Base-by-base conservation (phyloP, 257 asterid species). In the Rehmannia glutinosa region DNA sequence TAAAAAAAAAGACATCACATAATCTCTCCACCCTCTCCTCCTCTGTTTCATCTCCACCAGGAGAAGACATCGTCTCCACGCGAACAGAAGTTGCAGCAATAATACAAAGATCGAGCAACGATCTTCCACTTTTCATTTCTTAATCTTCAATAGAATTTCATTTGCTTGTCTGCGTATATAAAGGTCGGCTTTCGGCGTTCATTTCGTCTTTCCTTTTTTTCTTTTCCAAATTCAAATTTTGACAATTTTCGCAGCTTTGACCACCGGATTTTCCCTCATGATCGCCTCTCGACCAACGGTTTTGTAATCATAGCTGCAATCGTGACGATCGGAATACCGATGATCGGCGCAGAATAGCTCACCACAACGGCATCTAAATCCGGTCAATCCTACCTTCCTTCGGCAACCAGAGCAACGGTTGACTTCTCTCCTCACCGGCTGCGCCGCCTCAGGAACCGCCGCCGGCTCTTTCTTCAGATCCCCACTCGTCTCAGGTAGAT, bases 311-410 rank as follows among this genome's bases (percentile, higher is more conserved):
- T 83, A 91, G 82, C 83, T 83, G 75, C 97, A 91, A 28, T 86
- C 96, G 70, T 91, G 97, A 2, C 96, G 96, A 45, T 91, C 96
- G 43, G 97, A 86, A 77, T 91, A 91, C 60, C 97, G 84, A 65
- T 91, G 96, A 52, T 78, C 84, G 51, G 83, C 77, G 76, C 96
- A 91, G 83, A 88, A 91, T 0, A 91, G 81, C 62, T 91, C 95
- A 32, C 97, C 97, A 73, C 97, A 91, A 41, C 97, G 86, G 75
- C 97, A 91, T 49, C 96, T 73, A 52, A 91, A 88, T 42, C 97
- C 96, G 71, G 91, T 85, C 86, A 91, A 66, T 0, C 96, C 96
- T 13, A 91, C 96, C 82, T 84, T 88, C 80, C 83, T 77, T 57
- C 88, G 80, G 66, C 96, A 91, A 6, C 95, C 92, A 38, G 82